Evolutionary conservation across 768 basidiomycete species (phyloP).

Genomic region (Mrakia hoshinonis): DNA sequence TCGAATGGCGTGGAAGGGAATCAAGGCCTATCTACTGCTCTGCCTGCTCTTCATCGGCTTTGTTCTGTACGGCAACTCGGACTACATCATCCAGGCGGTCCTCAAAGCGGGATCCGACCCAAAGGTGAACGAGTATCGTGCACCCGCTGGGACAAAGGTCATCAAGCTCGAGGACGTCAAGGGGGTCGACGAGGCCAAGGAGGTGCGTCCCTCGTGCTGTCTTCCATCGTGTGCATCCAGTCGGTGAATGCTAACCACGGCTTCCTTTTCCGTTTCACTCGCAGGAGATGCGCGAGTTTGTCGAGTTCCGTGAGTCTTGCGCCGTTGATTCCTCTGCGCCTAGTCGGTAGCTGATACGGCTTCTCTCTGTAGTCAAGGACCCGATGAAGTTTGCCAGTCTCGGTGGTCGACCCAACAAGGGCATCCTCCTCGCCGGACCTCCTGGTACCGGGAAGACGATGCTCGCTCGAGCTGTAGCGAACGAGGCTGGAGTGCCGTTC

Average conservation of each 20-base stretch:
- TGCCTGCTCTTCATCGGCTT: slow-evolving; percentile 12
- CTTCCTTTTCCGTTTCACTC: neutral
- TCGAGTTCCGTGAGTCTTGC: slow-evolving; percentile 22
- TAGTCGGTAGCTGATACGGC: slow-evolving; percentile 46
- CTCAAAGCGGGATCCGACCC: slow-evolving; percentile 1
- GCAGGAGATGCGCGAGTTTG: slow-evolving; percentile 55
- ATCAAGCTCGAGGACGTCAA: slow-evolving; percentile 94
- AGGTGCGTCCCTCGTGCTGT: slow-evolving; percentile 48
- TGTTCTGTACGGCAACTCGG: slow-evolving; percentile 19
- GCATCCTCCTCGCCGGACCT: slow-evolving; percentile 56
- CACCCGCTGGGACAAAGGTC: slow-evolving; percentile 44
- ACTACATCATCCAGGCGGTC: slow-evolving; percentile 16
- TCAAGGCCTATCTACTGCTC: slow-evolving; percentile 2
- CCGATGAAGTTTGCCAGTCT: slow-evolving; percentile 80
- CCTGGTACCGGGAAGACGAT: slow-evolving; percentile 92
- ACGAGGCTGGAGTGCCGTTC: slow-evolving; percentile 96
- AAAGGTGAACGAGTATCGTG: slow-evolving; percentile 5
- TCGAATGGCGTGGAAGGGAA: neutral
- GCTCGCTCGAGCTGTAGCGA: slow-evolving; percentile 92
- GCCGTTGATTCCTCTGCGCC: neutral
- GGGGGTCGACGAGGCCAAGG: slow-evolving; percentile 94
- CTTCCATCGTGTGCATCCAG: neutral
- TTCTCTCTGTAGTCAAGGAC: slow-evolving; percentile 54
- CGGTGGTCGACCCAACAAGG: slow-evolving; percentile 90
- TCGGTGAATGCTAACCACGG: neutral